Conservation (phyloP, 129 eudicot species). For the Apium graveolens region DNA sequence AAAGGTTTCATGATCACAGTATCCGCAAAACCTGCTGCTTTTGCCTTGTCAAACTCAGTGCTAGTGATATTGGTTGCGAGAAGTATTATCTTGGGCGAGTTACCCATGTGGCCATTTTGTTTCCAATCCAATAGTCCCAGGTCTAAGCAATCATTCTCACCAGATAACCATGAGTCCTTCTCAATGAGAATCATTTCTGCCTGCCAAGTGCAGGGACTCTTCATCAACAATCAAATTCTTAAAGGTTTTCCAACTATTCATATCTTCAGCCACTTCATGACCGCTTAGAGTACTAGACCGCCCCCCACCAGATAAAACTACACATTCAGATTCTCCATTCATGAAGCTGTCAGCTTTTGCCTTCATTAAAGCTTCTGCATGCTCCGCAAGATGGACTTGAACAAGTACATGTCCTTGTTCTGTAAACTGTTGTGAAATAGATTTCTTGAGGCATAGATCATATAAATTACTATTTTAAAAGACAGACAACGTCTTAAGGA, state of each 20-base stretch:
- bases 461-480: background rate
- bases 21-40: constrained; percentile 65
- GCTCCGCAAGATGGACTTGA: constrained; percentile 66
- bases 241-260: constrained; percentile 55
- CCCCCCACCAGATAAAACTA: constrained; percentile 15
- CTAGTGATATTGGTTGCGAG: constrained; percentile 61
- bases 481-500: background rate
- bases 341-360: constrained; percentile 32
- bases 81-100: constrained; percentile 57
- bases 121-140: constrained; percentile 25
- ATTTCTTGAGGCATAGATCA: background rate
- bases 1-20: constrained; percentile 79
- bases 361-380: constrained; percentile 33
- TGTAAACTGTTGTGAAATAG: constrained; percentile 50
- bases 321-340: constrained; percentile 40
- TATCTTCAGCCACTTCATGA: constrained; percentile 59
- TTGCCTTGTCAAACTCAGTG: constrained; percentile 49
- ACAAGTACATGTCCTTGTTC: constrained; percentile 79
- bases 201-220: constrained; percentile 29
- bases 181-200: constrained; percentile 75
- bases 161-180: constrained; percentile 68
- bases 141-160: constrained; percentile 28
- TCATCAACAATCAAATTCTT: constrained; percentile 49
- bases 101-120: constrained; percentile 25
- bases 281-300: constrained; percentile 64